Evolutionary conservation across 139 green algal species (phyloP), one percentile per base, ranked within the genome.

Genomic region (Coccomyxa sp.): DNA sequence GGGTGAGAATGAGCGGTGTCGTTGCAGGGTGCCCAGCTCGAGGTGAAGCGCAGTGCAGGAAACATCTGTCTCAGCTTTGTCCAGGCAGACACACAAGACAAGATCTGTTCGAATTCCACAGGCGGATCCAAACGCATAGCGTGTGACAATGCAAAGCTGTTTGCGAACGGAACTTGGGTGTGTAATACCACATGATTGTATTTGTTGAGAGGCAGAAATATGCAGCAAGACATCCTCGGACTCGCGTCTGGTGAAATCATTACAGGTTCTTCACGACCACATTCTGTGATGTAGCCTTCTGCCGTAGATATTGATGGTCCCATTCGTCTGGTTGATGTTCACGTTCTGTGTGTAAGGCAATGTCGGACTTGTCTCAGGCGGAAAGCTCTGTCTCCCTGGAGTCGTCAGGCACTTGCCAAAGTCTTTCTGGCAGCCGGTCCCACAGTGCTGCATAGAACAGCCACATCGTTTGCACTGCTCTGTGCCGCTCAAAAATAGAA

Each of bases 1-100:
- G 44, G 44, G 44, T 58, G 44, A 58, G 44, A 58, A 58, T 14
- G 44, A 58, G 44, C 14, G 44, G 44, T 58, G 44, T 58, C 44
- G 44, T 10, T 58, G 44, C 44, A 58, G 44, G 44, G 44, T 58
- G 44, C 44, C 44, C 44, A 58, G 44, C 44, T 58, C 44, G 44
- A 58, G 44, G 44, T 58, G 44, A 58, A 58, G 44, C 44, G 44
- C 44, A 58, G 44, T 14, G 44, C 44, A 58, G 44, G 44, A 58
- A 58, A 58, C 44, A 58, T 58, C 44, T 58, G 44, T 58, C 44
- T 58, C 44, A 58, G 44, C 44, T 58, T 58, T 58, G 44, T 58
- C 44, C 44, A 58, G 44, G 44, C 44, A 14, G 44, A 58, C 44
- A 58, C 44, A 14, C 44, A 58, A 58, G 44, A 58, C 44, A 58